phyloP scores from a whole-genome alignment of 331 rosid species.

The Dryas integrifolia region DNA sequence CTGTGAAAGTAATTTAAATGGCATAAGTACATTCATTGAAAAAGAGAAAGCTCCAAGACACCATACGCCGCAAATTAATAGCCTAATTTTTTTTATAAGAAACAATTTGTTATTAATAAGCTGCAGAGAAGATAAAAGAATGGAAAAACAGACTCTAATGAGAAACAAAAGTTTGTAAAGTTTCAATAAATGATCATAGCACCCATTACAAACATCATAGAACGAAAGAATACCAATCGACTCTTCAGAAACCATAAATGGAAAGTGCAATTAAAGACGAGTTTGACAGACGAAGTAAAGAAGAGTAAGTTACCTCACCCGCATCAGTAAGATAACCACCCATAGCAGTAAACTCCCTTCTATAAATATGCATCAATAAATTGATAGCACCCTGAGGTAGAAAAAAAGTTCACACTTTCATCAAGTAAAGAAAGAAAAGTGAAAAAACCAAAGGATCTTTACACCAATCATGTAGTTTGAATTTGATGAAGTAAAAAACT shows the following conservation, averaged over 20 bases:
- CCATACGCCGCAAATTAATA: no score
- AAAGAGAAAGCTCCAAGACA: not conserved
- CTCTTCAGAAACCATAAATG: not conserved
- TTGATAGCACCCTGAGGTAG: conserved; percentile 85
- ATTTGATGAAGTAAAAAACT: not conserved
- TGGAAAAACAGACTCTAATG: not conserved
- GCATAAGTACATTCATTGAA: conserved; percentile 12
- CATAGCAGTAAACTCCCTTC: conserved; percentile 79
- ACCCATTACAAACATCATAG: not conserved
- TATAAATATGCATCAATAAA: conserved; percentile 87
- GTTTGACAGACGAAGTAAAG: conserved; percentile 10
- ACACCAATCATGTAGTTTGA: conserved; percentile 10
- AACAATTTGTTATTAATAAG: no score
- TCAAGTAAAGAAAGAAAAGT: conserved; percentile 8
- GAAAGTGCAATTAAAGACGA: not conserved
- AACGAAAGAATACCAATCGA: not conserved
- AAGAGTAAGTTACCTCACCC: conserved; percentile 76
- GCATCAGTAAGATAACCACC: conserved; percentile 98
- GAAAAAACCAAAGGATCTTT: not conserved
- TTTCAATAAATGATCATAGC: not conserved
- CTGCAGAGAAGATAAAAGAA: no score
- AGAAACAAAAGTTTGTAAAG: not conserved
- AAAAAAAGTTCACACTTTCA: conserved; percentile 25
- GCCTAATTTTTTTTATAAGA: no score
- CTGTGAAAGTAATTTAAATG: conserved; percentile 40